These are phyloP conservation scores for Cyathus striatus DNA, from an alignment of 768 basidiomycete species.

Conservation along the genomic window DNA sequence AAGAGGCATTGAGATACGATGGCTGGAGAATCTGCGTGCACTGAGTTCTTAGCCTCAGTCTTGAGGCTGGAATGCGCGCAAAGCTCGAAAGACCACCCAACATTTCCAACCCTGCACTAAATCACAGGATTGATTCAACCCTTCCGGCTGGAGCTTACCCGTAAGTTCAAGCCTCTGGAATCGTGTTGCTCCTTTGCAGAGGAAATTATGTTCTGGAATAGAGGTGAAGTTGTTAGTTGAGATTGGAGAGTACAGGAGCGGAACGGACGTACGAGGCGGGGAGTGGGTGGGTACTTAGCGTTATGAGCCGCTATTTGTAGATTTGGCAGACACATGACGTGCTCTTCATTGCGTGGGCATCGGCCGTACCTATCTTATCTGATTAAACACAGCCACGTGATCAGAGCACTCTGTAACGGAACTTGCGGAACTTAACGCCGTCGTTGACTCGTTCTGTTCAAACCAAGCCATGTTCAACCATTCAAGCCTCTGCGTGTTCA, in stretches of 20 bases:
- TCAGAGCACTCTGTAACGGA: too few relatives aligned
- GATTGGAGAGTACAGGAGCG: neutral
- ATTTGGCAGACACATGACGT: constrained; percentile 1
- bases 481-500: too few relatives aligned
- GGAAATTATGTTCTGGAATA: neutral
- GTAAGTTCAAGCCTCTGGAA: neutral
- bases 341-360: neutral
- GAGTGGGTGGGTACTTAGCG: neutral
- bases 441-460: too few relatives aligned
- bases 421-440: too few relatives aligned
- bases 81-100: neutral
- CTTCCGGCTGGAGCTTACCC: neutral
- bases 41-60: neutral
- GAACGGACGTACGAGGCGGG: neutral
- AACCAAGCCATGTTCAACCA: too few relatives aligned
- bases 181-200: neutral
- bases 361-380: neutral
- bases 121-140: too few relatives aligned
- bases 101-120: too few relatives aligned
- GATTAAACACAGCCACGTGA: neutral
- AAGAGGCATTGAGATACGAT: neutral
- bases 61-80: neutral
- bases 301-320: neutral
- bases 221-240: neutral
- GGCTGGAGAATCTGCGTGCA: neutral